Base-by-base conservation (phyloP, 1,284 basidiomycete species). In the Naganishia albida region DNA sequence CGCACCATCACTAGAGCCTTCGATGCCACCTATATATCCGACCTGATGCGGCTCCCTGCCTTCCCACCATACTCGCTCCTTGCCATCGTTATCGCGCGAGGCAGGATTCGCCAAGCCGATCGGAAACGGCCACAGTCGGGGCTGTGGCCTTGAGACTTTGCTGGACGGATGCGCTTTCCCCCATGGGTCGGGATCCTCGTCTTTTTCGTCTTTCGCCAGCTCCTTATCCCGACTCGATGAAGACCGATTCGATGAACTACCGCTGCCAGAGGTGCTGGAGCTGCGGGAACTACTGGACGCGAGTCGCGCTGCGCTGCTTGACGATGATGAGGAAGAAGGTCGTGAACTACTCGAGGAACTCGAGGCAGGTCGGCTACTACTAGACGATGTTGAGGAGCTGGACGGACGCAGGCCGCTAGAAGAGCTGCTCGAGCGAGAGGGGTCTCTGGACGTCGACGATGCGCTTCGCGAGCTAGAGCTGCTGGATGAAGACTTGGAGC, bases 31-130 rank as follows among this genome's bases (percentile, higher is more conserved):
- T n/a, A 67, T 63, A 49, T 46, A 50, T 15, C 66, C 66, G 18
- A 62, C 59, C 34, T 63, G 46, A 28, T 57, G 52, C 7, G 66
- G 57, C 4, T 52, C 30, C 16, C 62, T 63, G 28, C 56, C 54
- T 52, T 67, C 63, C 66, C 66, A 67, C 62, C 63, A 67, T 8
- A 64, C n/a, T 25, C 50, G 46, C 10, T 65, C 28, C n/a, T 48
- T 26, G 0, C 64, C 64, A 8, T 51, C 40, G 1, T 39, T 42
- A 12, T 39, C 26, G 30, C 49, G 39, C 3, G 50, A 34, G 8
- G 56, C 40, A 15, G 57, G 48, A 30, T 46, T 59, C 25, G 59
- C 66, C 10, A 49, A 43, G 0, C 66, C 66, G 34, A 67, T 67
- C 15, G 66, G 66, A 28, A 67, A 67, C 0, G 66, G 66, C 66